phyloP scores from a whole-genome alignment of 768 basidiomycete species.

The Boletales sp. region DNA sequence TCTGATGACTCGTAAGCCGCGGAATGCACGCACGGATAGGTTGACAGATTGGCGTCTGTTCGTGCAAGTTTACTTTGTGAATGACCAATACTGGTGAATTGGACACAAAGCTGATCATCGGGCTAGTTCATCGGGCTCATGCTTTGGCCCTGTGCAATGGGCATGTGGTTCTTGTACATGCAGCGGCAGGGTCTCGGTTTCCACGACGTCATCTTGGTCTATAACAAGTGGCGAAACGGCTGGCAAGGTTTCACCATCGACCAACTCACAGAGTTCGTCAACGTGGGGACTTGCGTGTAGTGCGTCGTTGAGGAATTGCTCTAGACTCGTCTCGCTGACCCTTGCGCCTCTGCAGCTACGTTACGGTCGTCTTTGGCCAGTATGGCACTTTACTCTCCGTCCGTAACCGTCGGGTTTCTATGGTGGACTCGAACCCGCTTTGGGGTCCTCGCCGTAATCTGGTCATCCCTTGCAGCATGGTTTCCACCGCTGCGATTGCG shows the following conservation, averaged over 20 bases:
- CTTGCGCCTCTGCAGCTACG: conserved; percentile 26
- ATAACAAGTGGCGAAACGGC: conserved; percentile 36
- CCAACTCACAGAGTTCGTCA: conserved; percentile 34
- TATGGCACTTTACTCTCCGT: conserved; percentile 23
- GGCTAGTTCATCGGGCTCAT: conserved; percentile 40
- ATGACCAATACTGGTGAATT: conserved; percentile 6
- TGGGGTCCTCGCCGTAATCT: conserved; percentile 39
- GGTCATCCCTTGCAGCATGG: conserved; percentile 31
- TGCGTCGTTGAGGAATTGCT: conserved; percentile 26
- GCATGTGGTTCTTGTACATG: conserved; percentile 41
- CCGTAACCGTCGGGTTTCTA: conserved; percentile 30
- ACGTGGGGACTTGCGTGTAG: conserved; percentile 42
- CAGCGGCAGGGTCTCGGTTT: conserved; percentile 30
- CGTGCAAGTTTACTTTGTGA: conserved; percentile 45
- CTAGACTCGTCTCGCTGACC: not conserved
- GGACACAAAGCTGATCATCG: conserved; percentile 1
- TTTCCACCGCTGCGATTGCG: conserved; percentile 29
- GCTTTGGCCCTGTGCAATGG: conserved; percentile 43
- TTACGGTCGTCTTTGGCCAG: conserved; percentile 32
- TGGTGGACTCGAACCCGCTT: conserved; percentile 23
- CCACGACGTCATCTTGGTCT: conserved; percentile 36
- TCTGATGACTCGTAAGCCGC: conserved; percentile 45
- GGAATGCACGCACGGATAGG: conserved; percentile 45
- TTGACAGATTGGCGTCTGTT: conserved; percentile 48
- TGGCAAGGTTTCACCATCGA: conserved; percentile 30